phyloP scores from a whole-genome alignment of 2,329 filamentous ascomycete genomes.

The Fusarium hostae region DNA sequence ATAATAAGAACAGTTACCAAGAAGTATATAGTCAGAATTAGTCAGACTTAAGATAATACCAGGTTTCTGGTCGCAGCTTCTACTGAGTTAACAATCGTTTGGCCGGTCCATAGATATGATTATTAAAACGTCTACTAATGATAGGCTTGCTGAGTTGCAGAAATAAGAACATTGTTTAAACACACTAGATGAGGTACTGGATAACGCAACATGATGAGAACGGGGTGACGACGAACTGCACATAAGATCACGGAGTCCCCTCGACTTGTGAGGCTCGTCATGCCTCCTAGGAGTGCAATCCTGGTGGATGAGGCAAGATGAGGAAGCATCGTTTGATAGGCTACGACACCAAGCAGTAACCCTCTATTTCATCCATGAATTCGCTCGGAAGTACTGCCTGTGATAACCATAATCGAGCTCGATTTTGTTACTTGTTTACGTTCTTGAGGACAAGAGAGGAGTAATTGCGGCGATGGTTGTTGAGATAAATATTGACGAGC shows the following conservation, averaged over 20 bases:
- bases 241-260: neutral
- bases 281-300: neutral
- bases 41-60: neutral
- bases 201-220: neutral
- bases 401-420: neutral
- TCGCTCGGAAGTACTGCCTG: neutral
- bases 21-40: neutral
- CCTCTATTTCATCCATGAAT: neutral
- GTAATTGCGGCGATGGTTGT: neutral
- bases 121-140: neutral
- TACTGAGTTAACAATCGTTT: no score
- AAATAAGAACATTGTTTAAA: neutral
- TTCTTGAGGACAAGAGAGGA: neutral
- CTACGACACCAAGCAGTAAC: no score
- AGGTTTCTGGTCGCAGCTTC: no score
- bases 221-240: neutral
- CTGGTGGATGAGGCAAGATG: neutral
- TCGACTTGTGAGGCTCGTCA: neutral
- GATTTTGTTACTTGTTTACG: neutral
- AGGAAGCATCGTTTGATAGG: no score
- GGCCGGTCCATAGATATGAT: neutral
- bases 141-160: neutral
- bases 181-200: neutral
- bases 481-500: neutral
- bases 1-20: neutral